phyloP scores from a whole-genome alignment of 805 yeast species.

The Pachysolen tannophilus region DNA sequence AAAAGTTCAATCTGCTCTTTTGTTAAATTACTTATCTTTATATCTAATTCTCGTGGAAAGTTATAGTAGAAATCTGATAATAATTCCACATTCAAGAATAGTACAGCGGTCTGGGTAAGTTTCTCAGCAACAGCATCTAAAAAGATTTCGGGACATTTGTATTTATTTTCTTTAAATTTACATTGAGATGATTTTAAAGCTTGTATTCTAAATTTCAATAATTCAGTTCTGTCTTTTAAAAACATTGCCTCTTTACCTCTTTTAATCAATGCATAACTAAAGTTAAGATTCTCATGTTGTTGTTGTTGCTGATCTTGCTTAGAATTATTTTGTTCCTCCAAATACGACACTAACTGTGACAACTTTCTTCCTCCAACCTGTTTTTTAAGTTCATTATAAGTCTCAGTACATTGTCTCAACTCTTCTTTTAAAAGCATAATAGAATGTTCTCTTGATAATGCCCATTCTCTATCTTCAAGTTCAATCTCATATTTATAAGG shows the following conservation, averaged over 20 bases:
- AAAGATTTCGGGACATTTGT: slow-evolving; percentile 91
- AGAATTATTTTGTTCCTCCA: slow-evolving; percentile 30
- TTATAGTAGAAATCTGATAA: slow-evolving; percentile 92
- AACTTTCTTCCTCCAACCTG: slow-evolving; percentile 81
- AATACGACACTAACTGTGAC: slow-evolving; percentile 71
- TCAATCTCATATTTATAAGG: slow-evolving; percentile 98
- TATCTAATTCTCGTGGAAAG: slow-evolving; percentile 90
- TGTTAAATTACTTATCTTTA: slow-evolving; percentile 54
- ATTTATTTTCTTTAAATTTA: slow-evolving; percentile 69
- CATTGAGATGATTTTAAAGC: slow-evolving; percentile 72
- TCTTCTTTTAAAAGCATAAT: slow-evolving; percentile 73
- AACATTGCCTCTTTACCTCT: slow-evolving; percentile 83
- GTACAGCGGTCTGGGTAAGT: slow-evolving; percentile 84
- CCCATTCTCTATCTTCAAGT: slow-evolving; percentile 94
- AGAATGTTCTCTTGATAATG: slow-evolving; percentile 69
- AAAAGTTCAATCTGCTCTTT: slow-evolving; percentile 77
- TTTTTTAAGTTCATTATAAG: slow-evolving; percentile 49
- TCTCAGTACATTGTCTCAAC: slow-evolving; percentile 67
- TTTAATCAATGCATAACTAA: slow-evolving; percentile 64
- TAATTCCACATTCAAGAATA: slow-evolving; percentile 88
- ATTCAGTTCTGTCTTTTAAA: slow-evolving; percentile 60
- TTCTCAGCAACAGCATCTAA: slow-evolving; percentile 89
- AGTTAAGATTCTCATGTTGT: slow-evolving; percentile 73
- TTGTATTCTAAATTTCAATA: slow-evolving; percentile 68
- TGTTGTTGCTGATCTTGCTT: slow-evolving; percentile 30